A percentile compares a stretch with the other conserved stretches of the same genome.
These are phyloP conservation scores for Colletotrichum chlorophyti DNA, from an alignment of 2,329 filamentous ascomycete species.

Conservation along the genomic window DNA sequence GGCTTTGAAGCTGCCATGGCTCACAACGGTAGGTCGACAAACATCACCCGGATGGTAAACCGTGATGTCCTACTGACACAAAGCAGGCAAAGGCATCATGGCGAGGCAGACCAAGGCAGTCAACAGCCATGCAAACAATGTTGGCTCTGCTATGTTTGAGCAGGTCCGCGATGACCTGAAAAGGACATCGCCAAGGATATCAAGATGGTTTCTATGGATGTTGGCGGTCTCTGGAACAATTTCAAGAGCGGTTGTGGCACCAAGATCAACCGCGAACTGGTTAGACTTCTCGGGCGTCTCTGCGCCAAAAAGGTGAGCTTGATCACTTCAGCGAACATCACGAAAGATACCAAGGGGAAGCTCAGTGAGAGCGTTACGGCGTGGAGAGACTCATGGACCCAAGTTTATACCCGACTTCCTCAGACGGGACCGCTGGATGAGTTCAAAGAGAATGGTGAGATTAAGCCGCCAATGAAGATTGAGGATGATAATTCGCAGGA, in stretches of 20 bases:
- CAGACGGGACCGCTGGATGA: not conserved
- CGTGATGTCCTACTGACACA: no score
- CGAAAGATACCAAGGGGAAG: not conserved
- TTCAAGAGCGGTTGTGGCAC: not conserved
- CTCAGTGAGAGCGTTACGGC: not conserved
- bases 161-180: not conserved
- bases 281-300: not conserved
- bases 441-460: not conserved
- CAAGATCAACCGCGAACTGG: not conserved
- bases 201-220: not conserved
- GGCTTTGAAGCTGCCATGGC: constrained; percentile 2
- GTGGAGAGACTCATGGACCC: not conserved
- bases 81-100: constrained; percentile 8
- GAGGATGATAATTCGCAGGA: not conserved
- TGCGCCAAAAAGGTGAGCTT: not conserved
- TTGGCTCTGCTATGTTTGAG: not conserved
- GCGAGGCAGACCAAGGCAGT: not conserved
- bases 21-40: not conserved
- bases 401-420: not conserved
- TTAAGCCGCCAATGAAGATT: not conserved
- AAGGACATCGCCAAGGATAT: not conserved
- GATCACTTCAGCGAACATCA: not conserved
- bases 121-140: not conserved
- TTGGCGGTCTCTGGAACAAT: not conserved
- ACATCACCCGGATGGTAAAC: no score